Base-by-base conservation (phyloP, 179 eudicot genomes). In the Beta macrorhiza region DNA sequence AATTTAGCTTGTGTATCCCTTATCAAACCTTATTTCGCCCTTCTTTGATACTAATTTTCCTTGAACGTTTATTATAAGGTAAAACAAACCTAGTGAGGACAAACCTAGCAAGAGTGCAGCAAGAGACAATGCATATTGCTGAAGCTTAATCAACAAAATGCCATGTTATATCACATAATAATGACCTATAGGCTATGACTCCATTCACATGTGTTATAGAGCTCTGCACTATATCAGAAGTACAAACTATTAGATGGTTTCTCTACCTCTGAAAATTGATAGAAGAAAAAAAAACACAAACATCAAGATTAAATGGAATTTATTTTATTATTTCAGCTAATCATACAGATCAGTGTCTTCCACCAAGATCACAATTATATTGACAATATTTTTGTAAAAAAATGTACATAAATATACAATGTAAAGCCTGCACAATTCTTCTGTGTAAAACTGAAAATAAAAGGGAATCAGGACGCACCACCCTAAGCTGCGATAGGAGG, bases 401-500 rank as follows among this genome's bases (percentile, higher is more conserved):
- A 72, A 56, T 37, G 62, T n/a, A 55, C 59, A 55, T 70, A 44
- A 44, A 71, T 70, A 37, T 42, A 76, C 19, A 68, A 52, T 62
- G 51, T 62, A 7, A 76, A 71, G 59, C 65, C 17, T 22, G 62
- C 55, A 58, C 62, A 69, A 59, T 69, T 69, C 20, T 22, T 81
- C 29, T 22, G 14, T 56, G 19, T 37, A 47, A 49, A 68, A 67
- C 52, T 7, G 52, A 69, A 16, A 57, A 57, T n/a, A 56, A 73
- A 42, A 11, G 63, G 76, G 17, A 76, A 68, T 32, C 15, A 76
- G 44, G 49, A 77, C 70, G 52, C 51, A 68, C 61, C 84, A 57
- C 75, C 29, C 42, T 57, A 68, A 67, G 80, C 70, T 57, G 80
- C 79, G 76, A 25, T 25, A 25, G 61, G 57, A 52, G 74, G 57